Evolutionary conservation across 371 early-diverging fungal species (phyloP), one percentile per base, ranked within the genome.

Genomic region (Circinella minor): DNA sequence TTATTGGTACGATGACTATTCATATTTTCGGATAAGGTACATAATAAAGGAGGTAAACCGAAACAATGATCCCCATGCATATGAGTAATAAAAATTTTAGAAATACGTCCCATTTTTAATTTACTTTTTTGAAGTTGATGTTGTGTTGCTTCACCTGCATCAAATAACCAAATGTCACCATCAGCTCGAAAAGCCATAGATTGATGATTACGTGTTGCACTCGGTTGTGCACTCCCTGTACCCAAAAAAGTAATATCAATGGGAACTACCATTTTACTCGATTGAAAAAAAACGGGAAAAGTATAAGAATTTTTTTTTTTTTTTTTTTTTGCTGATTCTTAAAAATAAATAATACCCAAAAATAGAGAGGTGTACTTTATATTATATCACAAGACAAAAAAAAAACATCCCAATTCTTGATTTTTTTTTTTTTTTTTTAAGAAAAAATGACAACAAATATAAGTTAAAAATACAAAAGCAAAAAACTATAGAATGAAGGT

Each of bases 71-170:
- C 89, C 14, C 89, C 89, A 62, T 90, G 90, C 78, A 90, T 78
- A 61, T 90, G 90, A 0, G 88, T 88, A 39, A 90, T 82, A 51
- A 90, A 88, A 9, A 90, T 67, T 36, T 78, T 77, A 5, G 74
- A 77, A 47, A 89, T 75, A 18, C 78, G 77, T 7, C 85, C 74
- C 74, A 81, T 81, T 43, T 75, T 79, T 15, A 85, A 46, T 14
- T 71, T 64, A 46, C 81, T 81, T 63, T 81, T 81, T 69, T 87
- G 81, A 17, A 90, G 68, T 61, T 92, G 94, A 70, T 88, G 86
- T 48, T 89, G 85, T 0, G 92, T 90, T 54, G 88, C 93, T 77
- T 94, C 94, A 46, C 94, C 94, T 69, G 90, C 90, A 70, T 94
- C 94, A 69, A 94, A 84, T 38, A 94, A 68, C 82, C 86, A 86